Conservation (phyloP, 148 eudicot genomes). For the Beta vulgaris region DNA sequence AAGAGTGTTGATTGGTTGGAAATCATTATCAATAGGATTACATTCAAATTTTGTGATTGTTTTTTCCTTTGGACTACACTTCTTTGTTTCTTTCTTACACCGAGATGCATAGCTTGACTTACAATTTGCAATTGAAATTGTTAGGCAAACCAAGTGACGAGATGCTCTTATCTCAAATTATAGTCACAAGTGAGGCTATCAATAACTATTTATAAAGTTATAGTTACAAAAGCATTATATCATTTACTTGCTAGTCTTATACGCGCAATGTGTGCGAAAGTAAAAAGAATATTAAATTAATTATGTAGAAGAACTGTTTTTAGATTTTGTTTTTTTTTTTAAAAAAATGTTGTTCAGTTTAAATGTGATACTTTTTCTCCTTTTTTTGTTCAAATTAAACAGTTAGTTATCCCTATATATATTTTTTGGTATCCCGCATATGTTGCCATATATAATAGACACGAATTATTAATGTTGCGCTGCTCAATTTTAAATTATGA, state of each 20-base stretch:
- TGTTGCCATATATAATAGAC: no score
- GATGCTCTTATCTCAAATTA: conserved; percentile 1
- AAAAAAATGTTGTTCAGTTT: no score
- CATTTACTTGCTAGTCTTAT: not conserved
- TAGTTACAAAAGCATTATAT: not conserved
- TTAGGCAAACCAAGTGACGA: not conserved
- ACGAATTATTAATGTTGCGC: no score
- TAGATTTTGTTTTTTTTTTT: no score
- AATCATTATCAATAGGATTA: not conserved
- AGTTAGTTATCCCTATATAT: no score
- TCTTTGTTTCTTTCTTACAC: not conserved
- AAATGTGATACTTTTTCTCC: no score
- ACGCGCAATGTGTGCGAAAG: no score
- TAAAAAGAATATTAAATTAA: no score
- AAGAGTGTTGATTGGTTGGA: not conserved
- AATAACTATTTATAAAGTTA: not conserved
- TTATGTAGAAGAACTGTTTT: no score
- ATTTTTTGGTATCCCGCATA: no score
- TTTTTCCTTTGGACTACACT: not conserved
- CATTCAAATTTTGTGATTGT: not conserved
- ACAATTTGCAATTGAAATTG: not conserved
- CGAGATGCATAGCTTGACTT: not conserved
- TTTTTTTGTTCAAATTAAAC: no score
- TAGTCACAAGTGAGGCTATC: not conserved
- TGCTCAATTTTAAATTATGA: no score